These are phyloP conservation scores for Cryphonectria naterciae DNA, from an alignment of 2,329 filamentous ascomycete species.

Conservation along the genomic window DNA sequence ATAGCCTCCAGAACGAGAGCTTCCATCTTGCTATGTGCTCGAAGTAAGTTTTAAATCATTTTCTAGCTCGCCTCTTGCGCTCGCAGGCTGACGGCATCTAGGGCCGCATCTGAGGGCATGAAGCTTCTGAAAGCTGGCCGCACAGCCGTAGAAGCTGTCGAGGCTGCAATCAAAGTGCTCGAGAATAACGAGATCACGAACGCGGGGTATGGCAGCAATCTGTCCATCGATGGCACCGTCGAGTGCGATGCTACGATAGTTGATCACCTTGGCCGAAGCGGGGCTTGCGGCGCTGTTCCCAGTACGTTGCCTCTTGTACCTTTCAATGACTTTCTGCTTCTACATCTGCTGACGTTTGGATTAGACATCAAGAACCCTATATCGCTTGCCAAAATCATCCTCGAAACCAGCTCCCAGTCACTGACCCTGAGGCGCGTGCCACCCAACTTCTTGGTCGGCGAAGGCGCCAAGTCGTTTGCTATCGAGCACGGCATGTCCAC, in stretches of 20 bases:
- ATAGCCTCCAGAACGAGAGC: slow-evolving; percentile 83
- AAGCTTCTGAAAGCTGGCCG: slow-evolving; percentile 76
- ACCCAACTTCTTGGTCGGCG: slow-evolving; percentile 86
- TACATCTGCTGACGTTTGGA: not conserved
- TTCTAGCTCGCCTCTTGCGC: not conserved
- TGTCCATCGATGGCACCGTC: slow-evolving; percentile 86
- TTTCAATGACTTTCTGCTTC: not conserved
- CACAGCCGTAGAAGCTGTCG: slow-evolving; percentile 84
- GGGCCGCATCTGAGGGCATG: slow-evolving; percentile 86
- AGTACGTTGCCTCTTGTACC: slow-evolving; percentile 61
- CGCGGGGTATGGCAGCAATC: slow-evolving; percentile 92
- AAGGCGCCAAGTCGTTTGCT: slow-evolving; percentile 87
- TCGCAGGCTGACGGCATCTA: slow-evolving; percentile 41
- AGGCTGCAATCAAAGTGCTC: slow-evolving; percentile 82
- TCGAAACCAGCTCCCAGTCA: slow-evolving; percentile 75
- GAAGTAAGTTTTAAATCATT: slow-evolving; percentile 65
- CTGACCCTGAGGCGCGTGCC: slow-evolving; percentile 88
- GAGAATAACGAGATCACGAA: slow-evolving; percentile 97
- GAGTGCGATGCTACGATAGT: slow-evolving; percentile 95
- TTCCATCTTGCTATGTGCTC: slow-evolving; percentile 85
- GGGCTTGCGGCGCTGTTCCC: slow-evolving; percentile 87
- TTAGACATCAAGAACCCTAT: slow-evolving; percentile 94
- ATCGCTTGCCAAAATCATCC: slow-evolving; percentile 78
- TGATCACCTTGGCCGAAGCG: slow-evolving; percentile 87
- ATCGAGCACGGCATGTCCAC: slow-evolving; percentile 74